Evolutionary conservation across 441 rosid genomes (phyloP).

Genomic region (Macaranga tanarius): DNA sequence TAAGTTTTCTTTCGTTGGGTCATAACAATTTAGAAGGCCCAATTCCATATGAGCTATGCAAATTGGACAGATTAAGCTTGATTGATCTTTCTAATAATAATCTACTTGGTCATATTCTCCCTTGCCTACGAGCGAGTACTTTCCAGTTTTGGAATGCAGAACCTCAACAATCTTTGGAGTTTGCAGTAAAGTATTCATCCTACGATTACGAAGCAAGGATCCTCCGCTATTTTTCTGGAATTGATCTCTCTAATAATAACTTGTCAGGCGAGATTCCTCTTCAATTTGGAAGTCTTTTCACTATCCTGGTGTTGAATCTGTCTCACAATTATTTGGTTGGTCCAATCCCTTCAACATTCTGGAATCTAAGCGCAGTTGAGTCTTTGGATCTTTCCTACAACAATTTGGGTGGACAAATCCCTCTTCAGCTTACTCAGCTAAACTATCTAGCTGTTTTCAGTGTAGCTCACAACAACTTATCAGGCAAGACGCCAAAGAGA

Average conservation of each 20-base stretch:
- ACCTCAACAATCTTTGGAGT: background rate
- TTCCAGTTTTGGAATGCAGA: too few relatives aligned
- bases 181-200: conserved; percentile 2
- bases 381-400: conserved; percentile 7
- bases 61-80: background rate
- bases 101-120: conserved; percentile 5
- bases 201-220: background rate
- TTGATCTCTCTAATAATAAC: conserved; percentile 21
- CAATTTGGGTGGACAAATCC: background rate
- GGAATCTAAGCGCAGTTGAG: background rate
- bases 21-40: conserved; percentile 10
- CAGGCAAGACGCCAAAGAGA: too few relatives aligned
- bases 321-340: conserved; percentile 19
- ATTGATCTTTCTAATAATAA: conserved; percentile 14
- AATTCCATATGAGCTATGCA: conserved; percentile 11
- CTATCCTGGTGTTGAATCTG: background rate
- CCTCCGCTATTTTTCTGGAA: conserved; percentile 9
- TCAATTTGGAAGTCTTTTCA: conserved; percentile 14
- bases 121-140: background rate
- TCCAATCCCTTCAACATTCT: background rate
- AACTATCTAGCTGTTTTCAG: too few relatives aligned
- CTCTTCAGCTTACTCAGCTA: too few relatives aligned
- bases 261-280: conserved; percentile 20
- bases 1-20: background rate
- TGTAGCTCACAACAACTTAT: too few relatives aligned